Conservation (phyloP, 2,329 filamentous ascomycete genomes). For the Botrytis sinoallii region DNA sequence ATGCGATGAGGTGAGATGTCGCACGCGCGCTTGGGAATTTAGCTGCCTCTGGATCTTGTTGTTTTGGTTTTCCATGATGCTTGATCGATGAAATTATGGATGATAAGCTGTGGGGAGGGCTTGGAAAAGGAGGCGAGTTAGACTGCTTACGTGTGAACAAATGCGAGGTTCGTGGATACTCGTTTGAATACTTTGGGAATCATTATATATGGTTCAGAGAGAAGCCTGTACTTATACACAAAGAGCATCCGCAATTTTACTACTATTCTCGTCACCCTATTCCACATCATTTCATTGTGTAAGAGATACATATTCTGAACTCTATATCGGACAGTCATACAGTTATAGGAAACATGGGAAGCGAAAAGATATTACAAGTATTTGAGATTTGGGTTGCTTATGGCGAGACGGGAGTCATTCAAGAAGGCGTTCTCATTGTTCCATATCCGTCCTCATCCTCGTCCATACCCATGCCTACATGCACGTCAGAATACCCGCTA, state of each 20-base stretch:
- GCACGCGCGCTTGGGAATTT: background rate
- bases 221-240: background rate
- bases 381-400: constrained; percentile 12
- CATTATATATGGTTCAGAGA: background rate
- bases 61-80: background rate
- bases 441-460: background rate
- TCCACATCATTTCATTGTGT: background rate
- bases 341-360: background rate
- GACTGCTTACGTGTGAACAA: background rate
- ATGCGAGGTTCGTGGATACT: background rate
- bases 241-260: background rate
- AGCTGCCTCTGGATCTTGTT: background rate
- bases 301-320: background rate
- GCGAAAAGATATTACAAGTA: background rate
- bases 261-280: background rate
- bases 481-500: background rate
- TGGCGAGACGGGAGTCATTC: background rate
- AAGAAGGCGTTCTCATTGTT: background rate
- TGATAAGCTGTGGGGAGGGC: background rate
- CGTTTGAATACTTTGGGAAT: background rate
- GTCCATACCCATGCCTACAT: background rate
- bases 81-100: background rate
- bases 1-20: background rate
- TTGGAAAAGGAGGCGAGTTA: background rate
- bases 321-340: background rate